Conservation (phyloP, 2,329 filamentous ascomycete species). For the Aspergillus vadensis region DNA sequence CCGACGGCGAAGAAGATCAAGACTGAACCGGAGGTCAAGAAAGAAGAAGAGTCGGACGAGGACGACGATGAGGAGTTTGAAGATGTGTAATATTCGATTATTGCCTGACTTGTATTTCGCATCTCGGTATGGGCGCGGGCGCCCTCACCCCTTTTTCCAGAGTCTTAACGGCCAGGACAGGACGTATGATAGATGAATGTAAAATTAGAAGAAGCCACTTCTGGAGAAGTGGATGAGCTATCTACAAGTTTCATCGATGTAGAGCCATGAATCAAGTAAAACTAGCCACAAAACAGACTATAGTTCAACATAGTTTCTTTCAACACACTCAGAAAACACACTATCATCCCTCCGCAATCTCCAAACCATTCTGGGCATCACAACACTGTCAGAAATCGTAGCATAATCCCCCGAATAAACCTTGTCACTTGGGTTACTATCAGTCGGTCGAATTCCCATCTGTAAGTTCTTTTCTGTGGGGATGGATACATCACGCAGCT, state of each 20-base stretch:
- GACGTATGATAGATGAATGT: constrained; percentile 2
- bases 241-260: neutral
- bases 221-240: neutral
- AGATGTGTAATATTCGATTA: constrained; percentile 37
- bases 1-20: constrained; percentile 49
- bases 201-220: neutral
- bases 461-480: too few relatives aligned
- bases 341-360: too few relatives aligned
- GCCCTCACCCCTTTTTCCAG: constrained; percentile 5
- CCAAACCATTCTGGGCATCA: too few relatives aligned
- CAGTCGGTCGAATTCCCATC: too few relatives aligned
- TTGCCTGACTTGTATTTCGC: neutral
- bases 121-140: constrained; percentile 23
- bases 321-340: too few relatives aligned
- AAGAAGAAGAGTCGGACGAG: constrained; percentile 46
- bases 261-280: neutral
- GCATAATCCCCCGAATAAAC: too few relatives aligned
- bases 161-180: neutral
- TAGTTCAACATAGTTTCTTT: neutral
- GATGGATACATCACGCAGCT: too few relatives aligned
- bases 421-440: too few relatives aligned
- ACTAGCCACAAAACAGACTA: neutral
- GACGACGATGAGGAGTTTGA: constrained; percentile 50
- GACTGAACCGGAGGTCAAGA: constrained; percentile 39
- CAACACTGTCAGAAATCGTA: too few relatives aligned